Evolutionary conservation across 768 basidiomycete species (phyloP), one percentile per base, ranked within the genome.

Genomic region (Nidula microcarpa): DNA sequence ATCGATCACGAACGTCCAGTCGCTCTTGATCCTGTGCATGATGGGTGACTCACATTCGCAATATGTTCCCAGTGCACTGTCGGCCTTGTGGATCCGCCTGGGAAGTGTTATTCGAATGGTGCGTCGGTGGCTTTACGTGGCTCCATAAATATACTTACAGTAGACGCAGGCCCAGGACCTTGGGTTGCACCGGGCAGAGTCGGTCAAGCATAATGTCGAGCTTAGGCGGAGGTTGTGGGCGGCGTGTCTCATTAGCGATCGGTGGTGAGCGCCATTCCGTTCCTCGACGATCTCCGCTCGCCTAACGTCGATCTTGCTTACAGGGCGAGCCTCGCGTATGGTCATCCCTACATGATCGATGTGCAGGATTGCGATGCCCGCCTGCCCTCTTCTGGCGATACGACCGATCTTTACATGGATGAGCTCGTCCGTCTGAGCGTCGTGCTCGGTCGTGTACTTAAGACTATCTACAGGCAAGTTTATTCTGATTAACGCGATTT

Each of bases 301-400:
- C 34, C 36, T 50, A 47, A 51, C 34, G 51, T 44, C 33, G 39
- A 16, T 11, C 11, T 11, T 41, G 11, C 11, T 41, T 46, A 14
- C 62, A 92, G 91, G 91, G 81, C 86, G 51, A 91, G 90, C 64
- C 74, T 94, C 36, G 86, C 91, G 18, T 92, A 94, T 60, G 96
- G 96, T 0, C 91, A 94, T 59, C 96, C 96, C 2, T 89, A 86
- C 66, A 91, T 96, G 89, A 96, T 99, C 56, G 95, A 98, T 67
- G 84, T 98, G 2, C 85, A 89, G 59, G 97, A 99, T 68, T 99
- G 97, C 68, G 96, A 99, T 68, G 89, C 91, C 4, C 86, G 94
- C 51, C 75, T 97, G 34, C 95, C 95, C 1, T 92, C 92, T 7
- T 91, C 91, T 2, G 94, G 91, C 43, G 87, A 93, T 61, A 78